These are phyloP conservation scores for Aureobasidium sp. DNA, from an alignment of 2,329 filamentous ascomycete species.

Conservation along the genomic window DNA sequence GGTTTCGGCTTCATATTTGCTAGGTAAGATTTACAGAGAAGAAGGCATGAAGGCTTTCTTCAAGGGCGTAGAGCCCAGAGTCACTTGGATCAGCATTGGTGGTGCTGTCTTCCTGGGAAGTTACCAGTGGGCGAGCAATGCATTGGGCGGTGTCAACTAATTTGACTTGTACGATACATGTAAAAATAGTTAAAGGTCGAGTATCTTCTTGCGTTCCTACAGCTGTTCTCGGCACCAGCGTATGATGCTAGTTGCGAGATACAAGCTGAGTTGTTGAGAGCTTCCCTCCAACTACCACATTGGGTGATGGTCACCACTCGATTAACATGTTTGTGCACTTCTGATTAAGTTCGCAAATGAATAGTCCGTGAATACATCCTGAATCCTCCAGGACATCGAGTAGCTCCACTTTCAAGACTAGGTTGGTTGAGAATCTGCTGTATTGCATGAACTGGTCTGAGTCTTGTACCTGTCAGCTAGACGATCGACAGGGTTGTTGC, in stretches of 20 bases:
- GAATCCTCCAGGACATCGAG: too few relatives aligned
- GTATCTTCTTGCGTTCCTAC: too few relatives aligned
- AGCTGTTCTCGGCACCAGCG: too few relatives aligned
- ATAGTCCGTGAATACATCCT: too few relatives aligned
- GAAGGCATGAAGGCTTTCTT: constrained; percentile 65
- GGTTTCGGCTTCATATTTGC: constrained; percentile 52
- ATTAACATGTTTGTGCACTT: too few relatives aligned
- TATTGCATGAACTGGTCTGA: neutral
- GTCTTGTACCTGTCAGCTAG: neutral
- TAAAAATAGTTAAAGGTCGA: neutral
- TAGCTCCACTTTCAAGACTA: too few relatives aligned
- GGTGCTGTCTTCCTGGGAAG: constrained; percentile 91
- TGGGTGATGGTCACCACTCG: too few relatives aligned
- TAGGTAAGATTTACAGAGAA: constrained; percentile 57
- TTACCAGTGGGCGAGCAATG: constrained; percentile 83
- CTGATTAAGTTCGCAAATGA: too few relatives aligned
- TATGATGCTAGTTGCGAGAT: too few relatives aligned
- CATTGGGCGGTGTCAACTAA: constrained; percentile 44
- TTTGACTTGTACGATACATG: neutral
- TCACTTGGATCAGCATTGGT: constrained; percentile 91
- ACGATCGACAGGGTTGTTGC: neutral
- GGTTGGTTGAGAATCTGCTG: too few relatives aligned
- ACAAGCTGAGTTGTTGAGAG: too few relatives aligned
- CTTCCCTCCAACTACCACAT: too few relatives aligned
- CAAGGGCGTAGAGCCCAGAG: constrained; percentile 68